Base-by-base conservation (phyloP, 139 green algal genomes). In the Haematococcus sp. region DNA sequence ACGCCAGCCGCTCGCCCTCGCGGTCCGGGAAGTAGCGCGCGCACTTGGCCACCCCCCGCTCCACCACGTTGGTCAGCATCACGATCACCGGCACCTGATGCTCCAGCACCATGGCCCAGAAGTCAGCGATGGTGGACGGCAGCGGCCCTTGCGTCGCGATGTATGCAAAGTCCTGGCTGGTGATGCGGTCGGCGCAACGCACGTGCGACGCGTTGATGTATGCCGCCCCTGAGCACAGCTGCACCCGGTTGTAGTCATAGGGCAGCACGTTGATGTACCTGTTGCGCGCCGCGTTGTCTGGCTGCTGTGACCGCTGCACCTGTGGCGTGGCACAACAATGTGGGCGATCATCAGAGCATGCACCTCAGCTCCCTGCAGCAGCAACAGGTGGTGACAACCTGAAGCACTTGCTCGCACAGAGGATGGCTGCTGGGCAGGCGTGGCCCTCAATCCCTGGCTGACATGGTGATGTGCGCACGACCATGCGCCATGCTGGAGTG, bases 191-290 rank as follows among this genome's bases (percentile, higher is more conserved):
- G 1, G 34, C 17, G 34, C 56, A 49, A 9, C 31, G 27, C 44
- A 86, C 73, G 15, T 77, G 66, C 22, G 54, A 75, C 34, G 81
- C 81, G 54, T 86, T 86, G 59, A 86, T 79, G 69, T 86, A 86
- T 9, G 19, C 32, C 20, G 34, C 22, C 63, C 34, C 63, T 23
- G 54, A 43, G 23, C 35, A 52, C 31, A 88, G 58, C 52, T 67
- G 31, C 40, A 91, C 86, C 0, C 84, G 69, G 68, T 89, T 91
- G 76, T 81, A 79, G 70, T 91, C 87, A 68, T 86, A 91, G 9
- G 87, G 84, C 32, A 91, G 60, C 0, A 91, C 84, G 60, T 91
- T 88, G 27, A 66, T 30, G 68, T 91, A 91, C 2, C 87, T 76
- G 66, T 85, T 85, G 23, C 56, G 59, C 11, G 66, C 11, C 15